phyloP scores from a whole-genome alignment of 1,139 yeast species.

The Hemisphaericaspora xylanilytica region DNA sequence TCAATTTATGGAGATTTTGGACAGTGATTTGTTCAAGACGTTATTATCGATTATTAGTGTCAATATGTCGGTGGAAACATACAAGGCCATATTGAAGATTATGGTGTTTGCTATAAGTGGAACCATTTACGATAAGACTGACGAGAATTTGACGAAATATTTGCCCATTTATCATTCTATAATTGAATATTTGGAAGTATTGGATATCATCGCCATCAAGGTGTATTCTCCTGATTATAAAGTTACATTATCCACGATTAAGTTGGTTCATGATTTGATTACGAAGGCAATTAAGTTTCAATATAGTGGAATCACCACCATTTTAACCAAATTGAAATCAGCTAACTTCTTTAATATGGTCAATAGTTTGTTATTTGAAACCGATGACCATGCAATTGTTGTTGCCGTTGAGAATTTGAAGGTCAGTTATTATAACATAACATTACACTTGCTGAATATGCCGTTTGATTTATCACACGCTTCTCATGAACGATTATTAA shows the following conservation, averaged over 20 bases:
- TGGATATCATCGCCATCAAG: conserved; percentile 42
- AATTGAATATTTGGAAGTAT: conserved; percentile 41
- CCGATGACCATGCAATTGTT: conserved; percentile 35
- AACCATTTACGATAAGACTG: conserved; percentile 36
- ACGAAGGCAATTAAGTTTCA: conserved; percentile 40
- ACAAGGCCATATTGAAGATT: conserved; percentile 49
- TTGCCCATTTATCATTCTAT: conserved; percentile 43
- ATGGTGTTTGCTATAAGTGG: conserved; percentile 46
- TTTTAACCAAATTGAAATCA: conserved; percentile 45
- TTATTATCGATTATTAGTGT: conserved; percentile 44
- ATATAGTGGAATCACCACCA: conserved; percentile 40
- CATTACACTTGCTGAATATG: conserved; percentile 36
- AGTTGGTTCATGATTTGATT: conserved; percentile 47
- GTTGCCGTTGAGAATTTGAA: conserved; percentile 36
- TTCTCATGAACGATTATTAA: conserved; percentile 43
- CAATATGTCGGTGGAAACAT: conserved; percentile 49
- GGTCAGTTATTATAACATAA: conserved; percentile 36
- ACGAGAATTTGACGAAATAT: conserved; percentile 21
- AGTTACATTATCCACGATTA: conserved; percentile 43
- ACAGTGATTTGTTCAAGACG: conserved; percentile 39
- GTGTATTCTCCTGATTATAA: conserved; percentile 45
- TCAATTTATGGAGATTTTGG: conserved; percentile 39
- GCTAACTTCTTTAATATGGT: conserved; percentile 44
- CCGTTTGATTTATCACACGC: conserved; percentile 40
- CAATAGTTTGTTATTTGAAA: conserved; percentile 35